phyloP scores from a whole-genome alignment of 169 alveolate genomes.

The Theileria parva region DNA sequence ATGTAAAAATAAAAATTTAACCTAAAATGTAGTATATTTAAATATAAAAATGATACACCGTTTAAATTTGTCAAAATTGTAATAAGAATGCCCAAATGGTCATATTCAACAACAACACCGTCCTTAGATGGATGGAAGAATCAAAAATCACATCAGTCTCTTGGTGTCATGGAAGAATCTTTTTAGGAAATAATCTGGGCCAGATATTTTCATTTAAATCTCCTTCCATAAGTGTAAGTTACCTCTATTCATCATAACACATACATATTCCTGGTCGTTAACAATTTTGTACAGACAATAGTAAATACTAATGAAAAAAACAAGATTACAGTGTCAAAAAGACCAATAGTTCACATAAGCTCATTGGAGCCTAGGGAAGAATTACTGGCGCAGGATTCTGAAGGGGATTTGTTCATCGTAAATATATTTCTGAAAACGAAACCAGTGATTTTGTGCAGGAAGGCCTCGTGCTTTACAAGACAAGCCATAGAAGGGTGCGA shows the following conservation, averaged over 20 bases:
- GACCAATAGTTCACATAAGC: slow-evolving; percentile 31
- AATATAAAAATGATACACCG: not conserved
- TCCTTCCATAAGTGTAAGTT: slow-evolving; percentile 44
- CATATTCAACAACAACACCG: slow-evolving; percentile 34
- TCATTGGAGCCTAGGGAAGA: slow-evolving; percentile 61
- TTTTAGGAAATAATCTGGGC: slow-evolving; percentile 51
- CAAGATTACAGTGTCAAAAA: slow-evolving; percentile 34
- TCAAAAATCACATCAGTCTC: slow-evolving; percentile 55
- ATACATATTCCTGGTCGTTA: not conserved
- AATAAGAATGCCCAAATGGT: slow-evolving; percentile 30
- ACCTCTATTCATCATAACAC: not conserved
- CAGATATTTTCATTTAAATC: slow-evolving; percentile 50
- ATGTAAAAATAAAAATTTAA: not conserved
- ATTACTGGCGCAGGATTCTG: slow-evolving; percentile 51
- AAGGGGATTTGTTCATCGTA: slow-evolving; percentile 50
- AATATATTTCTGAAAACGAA: slow-evolving; percentile 35
- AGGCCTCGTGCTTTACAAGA: slow-evolving; percentile 37
- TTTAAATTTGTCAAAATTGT: not conserved
- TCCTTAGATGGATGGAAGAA: slow-evolving; percentile 67
- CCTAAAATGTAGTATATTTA: not conserved
- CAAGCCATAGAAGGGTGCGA: slow-evolving; percentile 25
- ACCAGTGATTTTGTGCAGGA: slow-evolving; percentile 34
- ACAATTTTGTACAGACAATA: slow-evolving; percentile 25
- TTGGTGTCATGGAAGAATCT: slow-evolving; percentile 46
- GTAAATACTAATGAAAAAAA: slow-evolving; percentile 45